Evolutionary conservation across 352 stramenopile genomes (phyloP).

Genomic region (Elongisporangium anandrum): DNA sequence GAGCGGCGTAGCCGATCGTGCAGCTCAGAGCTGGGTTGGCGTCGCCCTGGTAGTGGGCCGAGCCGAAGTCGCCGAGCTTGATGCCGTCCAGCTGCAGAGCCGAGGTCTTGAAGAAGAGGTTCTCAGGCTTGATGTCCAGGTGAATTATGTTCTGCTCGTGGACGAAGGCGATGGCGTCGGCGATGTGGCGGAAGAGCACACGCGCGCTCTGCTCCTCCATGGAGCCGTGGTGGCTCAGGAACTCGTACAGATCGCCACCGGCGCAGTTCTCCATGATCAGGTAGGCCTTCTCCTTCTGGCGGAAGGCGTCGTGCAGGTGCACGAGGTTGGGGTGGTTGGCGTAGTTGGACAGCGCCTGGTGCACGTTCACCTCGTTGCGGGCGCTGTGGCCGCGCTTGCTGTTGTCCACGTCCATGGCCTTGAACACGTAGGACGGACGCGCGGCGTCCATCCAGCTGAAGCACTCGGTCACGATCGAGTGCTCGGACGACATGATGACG

Average conservation of each 20-base stretch:
- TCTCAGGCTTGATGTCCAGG: constrained; percentile 79
- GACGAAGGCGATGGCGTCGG: constrained; percentile 40
- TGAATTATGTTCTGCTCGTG: constrained; percentile 65
- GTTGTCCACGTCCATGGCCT: constrained; percentile 46
- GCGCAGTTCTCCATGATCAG: constrained; percentile 61
- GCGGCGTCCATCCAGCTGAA: constrained; percentile 55
- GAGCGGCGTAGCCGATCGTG: constrained; percentile 73
- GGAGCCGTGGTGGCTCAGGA: constrained; percentile 45
- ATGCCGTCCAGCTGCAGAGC: constrained; percentile 39
- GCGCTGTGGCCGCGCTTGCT: constrained; percentile 40
- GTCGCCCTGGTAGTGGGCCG: constrained; percentile 35
- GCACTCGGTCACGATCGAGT: constrained; percentile 57
- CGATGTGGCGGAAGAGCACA: constrained; percentile 47
- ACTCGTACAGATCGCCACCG: constrained; percentile 60
- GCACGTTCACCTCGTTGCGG: constrained; percentile 60
- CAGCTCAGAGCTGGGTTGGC: constrained; percentile 44
- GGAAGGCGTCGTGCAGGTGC: constrained; percentile 54
- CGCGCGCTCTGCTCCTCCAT: constrained; percentile 46
- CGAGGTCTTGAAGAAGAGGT: constrained; percentile 66
- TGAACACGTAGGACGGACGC: constrained; percentile 60
- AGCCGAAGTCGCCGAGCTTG: constrained; percentile 75
- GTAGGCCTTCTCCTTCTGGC: constrained; percentile 57
- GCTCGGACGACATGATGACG: constrained; percentile 49
- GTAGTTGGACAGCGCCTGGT: constrained; percentile 69
- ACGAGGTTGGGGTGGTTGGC: constrained; percentile 65